Evolutionary conservation across 257 asterid genomes (phyloP), one percentile per base, ranked within the genome.

Genomic region (Solanum pinnatisectum): DNA sequence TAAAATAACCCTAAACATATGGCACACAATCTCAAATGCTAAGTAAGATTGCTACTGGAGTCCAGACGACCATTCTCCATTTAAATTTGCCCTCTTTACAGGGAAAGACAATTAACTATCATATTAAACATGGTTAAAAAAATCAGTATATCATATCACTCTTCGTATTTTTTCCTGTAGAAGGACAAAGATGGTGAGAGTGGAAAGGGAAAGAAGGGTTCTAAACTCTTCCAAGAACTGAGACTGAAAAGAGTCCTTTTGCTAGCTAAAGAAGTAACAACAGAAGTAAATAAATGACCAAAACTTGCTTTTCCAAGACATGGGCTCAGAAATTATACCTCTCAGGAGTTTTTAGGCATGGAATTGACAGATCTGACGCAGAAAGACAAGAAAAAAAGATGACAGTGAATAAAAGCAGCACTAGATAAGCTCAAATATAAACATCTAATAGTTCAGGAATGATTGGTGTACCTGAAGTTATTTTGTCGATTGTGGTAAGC

Each of bases 261-360:
- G 46, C 42, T 46, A 49, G 85, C 35, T 49, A 49, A 49, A 32
- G 42, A 81, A 49, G 42, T 30, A 46, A 30, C 20, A 49, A 81
- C 70, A 46, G 68, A 27, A 49, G 85, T 30, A n/a, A 81, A 81
- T 10, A 9, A 46, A 30, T 49, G 44, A 5, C 42, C 40, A 81
- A 25, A 49, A 18, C 15, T 46, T 49, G 70, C 25, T 81, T 46
- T 81, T 46, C 42, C 39, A 81, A 81, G 42, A 16, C 42, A 44
- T 5, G 42, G 67, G 37, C 35, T 49, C 85, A 81, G 36, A n/a
- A 30, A 18, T 9, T 87, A 70, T 95, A 96, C 99, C 99, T 96
- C 88, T 92, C 98, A 27, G 99, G 99, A 30, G 99, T 97, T 91
- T 97, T 95, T 90, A 97, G 89, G 92, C 98, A 93, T 44, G 99